Evolutionary conservation across 2,329 filamentous ascomycete species (phyloP).

Genomic region (Pleochaeta shiraiana): DNA sequence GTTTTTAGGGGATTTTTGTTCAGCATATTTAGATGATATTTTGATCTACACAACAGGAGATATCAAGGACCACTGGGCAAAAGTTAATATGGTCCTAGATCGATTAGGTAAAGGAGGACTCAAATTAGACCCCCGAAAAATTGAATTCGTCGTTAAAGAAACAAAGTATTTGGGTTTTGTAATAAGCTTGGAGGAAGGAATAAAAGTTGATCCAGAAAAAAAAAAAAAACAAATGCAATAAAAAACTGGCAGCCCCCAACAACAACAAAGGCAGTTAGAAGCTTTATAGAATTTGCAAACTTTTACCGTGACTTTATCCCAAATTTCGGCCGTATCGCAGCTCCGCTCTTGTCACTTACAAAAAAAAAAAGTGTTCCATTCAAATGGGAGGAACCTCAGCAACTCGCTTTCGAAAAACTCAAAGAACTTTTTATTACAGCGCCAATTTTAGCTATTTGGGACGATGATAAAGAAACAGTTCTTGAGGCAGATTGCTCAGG

Average conservation of each 20-base stretch:
- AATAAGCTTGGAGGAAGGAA: not conserved
- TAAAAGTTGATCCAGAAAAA: not conserved
- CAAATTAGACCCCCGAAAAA: not conserved
- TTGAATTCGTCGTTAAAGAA: not conserved
- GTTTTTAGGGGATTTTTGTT: not conserved
- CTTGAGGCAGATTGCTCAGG: not conserved
- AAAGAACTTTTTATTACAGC: not conserved
- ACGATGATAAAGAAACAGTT: not conserved
- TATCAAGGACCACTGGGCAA: not conserved
- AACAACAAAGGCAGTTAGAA: too few relatives aligned
- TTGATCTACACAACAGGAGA: not conserved
- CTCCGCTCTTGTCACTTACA: not conserved
- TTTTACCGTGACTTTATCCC: not conserved
- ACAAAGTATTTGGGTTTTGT: not conserved
- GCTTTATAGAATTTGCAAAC: not conserved
- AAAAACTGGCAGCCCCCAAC: too few relatives aligned
- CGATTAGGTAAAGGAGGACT: not conserved
- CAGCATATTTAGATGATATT: not conserved
- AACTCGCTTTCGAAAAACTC: not conserved
- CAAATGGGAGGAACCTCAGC: not conserved
- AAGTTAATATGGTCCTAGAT: not conserved
- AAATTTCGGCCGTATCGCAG: not conserved
- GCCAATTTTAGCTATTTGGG: not conserved
- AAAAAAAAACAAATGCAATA: too few relatives aligned
- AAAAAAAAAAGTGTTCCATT: not conserved